Evolutionary conservation across 768 basidiomycete species (phyloP).

Genomic region (Podaxis carcinomalis): DNA sequence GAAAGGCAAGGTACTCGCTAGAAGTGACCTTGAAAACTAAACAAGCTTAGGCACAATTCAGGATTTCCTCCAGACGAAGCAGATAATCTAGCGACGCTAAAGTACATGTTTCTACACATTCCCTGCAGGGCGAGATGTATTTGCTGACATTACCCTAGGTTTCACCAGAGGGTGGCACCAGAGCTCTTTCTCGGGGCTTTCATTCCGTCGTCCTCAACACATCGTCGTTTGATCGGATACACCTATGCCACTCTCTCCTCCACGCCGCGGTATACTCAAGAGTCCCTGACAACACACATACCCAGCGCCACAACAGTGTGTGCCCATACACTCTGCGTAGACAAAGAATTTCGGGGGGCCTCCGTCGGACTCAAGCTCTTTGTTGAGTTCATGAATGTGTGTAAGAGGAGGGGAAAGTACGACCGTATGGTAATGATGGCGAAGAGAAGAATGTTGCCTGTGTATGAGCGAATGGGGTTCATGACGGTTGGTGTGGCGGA

Average conservation of each 20-base stretch:
- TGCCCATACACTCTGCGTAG: slow-evolving; percentile 1
- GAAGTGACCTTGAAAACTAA: too few species aligned
- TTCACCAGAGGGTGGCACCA: slow-evolving; percentile 1
- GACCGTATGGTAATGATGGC: slow-evolving; percentile 6
- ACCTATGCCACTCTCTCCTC: slow-evolving; percentile 4
- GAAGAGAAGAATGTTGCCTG: not conserved
- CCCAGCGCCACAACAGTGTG: not conserved
- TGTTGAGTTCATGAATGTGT: slow-evolving; percentile 1
- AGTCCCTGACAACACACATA: not conserved
- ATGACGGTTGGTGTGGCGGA: slow-evolving; percentile 1
- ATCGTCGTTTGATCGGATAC: slow-evolving; percentile 2
- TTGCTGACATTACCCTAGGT: not conserved
- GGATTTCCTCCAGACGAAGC: slow-evolving; percentile 9
- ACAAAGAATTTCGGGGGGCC: slow-evolving; percentile 1
- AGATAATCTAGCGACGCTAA: not conserved
- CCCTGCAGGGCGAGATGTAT: not conserved
- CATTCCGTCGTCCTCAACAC: not conserved
- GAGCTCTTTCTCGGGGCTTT: slow-evolving; percentile 6
- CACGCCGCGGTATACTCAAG: not conserved
- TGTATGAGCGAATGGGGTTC: not conserved
- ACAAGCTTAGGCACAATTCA: not conserved
- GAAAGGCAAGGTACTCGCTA: slow-evolving; percentile 2
- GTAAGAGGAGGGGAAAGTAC: not conserved
- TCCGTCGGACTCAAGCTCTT: slow-evolving; percentile 2
- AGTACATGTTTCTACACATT: not conserved